Conservation (phyloP, 2,329 filamentous ascomycete species). For the Pseudopithomyces maydicus region DNA sequence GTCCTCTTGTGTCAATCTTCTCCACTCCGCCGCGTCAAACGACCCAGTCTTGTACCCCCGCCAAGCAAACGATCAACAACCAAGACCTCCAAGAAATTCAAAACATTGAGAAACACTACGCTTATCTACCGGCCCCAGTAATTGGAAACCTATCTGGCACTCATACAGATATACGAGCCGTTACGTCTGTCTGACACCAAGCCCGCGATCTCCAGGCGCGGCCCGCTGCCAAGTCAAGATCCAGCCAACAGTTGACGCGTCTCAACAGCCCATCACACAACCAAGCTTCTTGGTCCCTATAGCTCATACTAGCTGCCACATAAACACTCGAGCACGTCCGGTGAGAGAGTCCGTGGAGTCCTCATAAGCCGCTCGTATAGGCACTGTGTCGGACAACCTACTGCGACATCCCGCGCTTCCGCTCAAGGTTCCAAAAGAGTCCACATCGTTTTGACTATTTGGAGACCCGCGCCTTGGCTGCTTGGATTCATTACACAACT, state of each 20-base stretch:
- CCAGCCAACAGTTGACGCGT: slow-evolving; percentile 24
- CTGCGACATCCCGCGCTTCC: slow-evolving; percentile 41
- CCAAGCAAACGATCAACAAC: slow-evolving; percentile 26
- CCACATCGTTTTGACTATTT: slow-evolving; percentile 16
- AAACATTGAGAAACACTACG: slow-evolving; percentile 30
- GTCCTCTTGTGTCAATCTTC: slow-evolving; percentile 22
- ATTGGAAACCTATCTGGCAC: slow-evolving; percentile 27
- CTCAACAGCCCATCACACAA: slow-evolving; percentile 16
- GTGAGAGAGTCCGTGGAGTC: slow-evolving; percentile 22
- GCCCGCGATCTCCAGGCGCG: slow-evolving; percentile 17
- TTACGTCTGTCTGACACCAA: slow-evolving; percentile 23
- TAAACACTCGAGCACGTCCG: slow-evolving; percentile 29
- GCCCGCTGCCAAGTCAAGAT: slow-evolving; percentile 30
- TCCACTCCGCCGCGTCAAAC: slow-evolving; percentile 39
- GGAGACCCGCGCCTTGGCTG: slow-evolving; percentile 15
- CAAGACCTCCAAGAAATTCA: slow-evolving; percentile 29
- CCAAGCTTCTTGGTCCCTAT: slow-evolving; percentile 27
- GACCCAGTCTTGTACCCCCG: slow-evolving; percentile 23
- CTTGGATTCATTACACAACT: slow-evolving; percentile 14
- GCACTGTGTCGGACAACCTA: slow-evolving; percentile 20
- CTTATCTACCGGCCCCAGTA: slow-evolving; percentile 23
- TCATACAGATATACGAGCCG: slow-evolving; percentile 22
- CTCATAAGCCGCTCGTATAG: slow-evolving; percentile 13
- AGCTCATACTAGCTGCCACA: slow-evolving; percentile 30
- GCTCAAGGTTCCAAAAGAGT: slow-evolving; percentile 9